These are phyloP conservation scores for Polysphondylium violaceum DNA, from an alignment of 78 protist species.

Conservation along the genomic window DNA sequence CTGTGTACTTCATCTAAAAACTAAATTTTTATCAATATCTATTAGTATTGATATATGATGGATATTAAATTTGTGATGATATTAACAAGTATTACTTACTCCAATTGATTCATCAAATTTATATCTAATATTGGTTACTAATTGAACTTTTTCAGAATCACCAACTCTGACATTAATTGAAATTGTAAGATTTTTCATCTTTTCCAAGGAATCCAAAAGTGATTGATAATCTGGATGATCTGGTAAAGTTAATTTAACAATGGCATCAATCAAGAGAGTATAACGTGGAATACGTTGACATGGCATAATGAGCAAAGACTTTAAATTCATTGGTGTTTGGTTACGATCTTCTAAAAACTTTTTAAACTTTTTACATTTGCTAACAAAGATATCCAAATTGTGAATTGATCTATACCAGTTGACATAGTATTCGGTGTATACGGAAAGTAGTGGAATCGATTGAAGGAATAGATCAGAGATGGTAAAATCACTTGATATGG, in stretches of 20 bases:
- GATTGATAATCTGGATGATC: constrained; percentile 41
- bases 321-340: constrained; percentile 24
- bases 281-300: constrained; percentile 74
- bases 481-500: neutral
- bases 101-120: constrained; percentile 76
- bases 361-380: constrained; percentile 45
- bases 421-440: constrained; percentile 62
- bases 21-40: neutral
- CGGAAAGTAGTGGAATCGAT: constrained; percentile 11
- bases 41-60: neutral
- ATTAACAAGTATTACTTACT: constrained; percentile 25
- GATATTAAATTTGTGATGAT: too few relatives aligned
- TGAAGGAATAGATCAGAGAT: constrained; percentile 36
- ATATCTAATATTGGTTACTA: constrained; percentile 51
- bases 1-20: constrained; percentile 69
- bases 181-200: constrained; percentile 39
- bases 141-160: constrained; percentile 49
- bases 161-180: constrained; percentile 46
- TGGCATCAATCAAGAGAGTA: constrained; percentile 43
- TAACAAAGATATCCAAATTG: constrained; percentile 28
- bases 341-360: constrained; percentile 29
- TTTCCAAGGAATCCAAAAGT: neutral
- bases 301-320: constrained; percentile 67
- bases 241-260: constrained; percentile 18
- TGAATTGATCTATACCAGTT: constrained; percentile 63